phyloP scores from a whole-genome alignment of 305 asterid genomes.

The Fraxinus albicans region DNA sequence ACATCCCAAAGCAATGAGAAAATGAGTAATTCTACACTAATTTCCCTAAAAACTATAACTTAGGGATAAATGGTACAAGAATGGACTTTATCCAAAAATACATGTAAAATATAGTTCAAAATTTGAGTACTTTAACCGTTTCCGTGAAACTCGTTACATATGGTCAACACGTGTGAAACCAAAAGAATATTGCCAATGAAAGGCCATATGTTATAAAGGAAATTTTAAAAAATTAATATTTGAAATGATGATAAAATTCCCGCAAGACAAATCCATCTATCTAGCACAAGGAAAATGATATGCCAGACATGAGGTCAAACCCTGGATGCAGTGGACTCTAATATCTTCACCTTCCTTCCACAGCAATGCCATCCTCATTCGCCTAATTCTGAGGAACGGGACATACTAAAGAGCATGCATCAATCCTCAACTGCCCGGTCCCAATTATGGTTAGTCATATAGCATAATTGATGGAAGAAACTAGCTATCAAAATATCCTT shows the following conservation, averaged over 20 bases:
- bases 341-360: not conserved
- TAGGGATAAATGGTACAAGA: not conserved
- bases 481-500: not conserved
- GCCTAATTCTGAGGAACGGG: not conserved
- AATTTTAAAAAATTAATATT: not conserved
- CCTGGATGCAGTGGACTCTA: not conserved
- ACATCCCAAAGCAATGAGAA: conserved; percentile 23
- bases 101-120: not conserved
- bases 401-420: not conserved
- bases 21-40: not conserved
- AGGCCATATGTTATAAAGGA: not conserved
- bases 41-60: not conserved
- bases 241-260: not conserved
- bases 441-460: not conserved
- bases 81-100: not conserved
- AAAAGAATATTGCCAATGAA: not conserved
- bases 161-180: not conserved
- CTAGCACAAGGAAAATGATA: not conserved
- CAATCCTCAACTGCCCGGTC: not conserved
- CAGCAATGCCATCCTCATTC: not conserved
- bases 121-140: not conserved
- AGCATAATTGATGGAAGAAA: not conserved
- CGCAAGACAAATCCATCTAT: not conserved
- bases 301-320: not conserved
- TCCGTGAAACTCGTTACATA: not conserved